phyloP scores from a whole-genome alignment of 116 monocot genomes.

The Zostera marina region DNA sequence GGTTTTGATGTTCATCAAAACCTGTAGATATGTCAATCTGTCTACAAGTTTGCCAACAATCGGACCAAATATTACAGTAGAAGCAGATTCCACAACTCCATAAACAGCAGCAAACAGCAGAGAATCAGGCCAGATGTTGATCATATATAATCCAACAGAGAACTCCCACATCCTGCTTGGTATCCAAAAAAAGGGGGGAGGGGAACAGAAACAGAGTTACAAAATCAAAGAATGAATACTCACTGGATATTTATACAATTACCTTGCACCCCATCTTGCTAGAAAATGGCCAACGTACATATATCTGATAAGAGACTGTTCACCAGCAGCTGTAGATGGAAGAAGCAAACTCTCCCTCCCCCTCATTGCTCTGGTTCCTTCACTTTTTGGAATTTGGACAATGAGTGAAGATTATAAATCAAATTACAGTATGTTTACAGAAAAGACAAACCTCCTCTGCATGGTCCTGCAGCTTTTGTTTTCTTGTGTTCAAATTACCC shows the following conservation, averaged over 20 bases:
- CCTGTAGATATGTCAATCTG: constrained; percentile 47
- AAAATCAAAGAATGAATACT: no score
- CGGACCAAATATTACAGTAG: constrained; percentile 57
- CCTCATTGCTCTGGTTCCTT: no score
- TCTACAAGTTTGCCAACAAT: constrained; percentile 50
- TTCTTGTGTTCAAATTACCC: no score
- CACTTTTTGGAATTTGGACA: no score
- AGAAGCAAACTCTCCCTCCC: constrained; percentile 12
- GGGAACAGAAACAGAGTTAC: no score
- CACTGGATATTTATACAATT: constrained; percentile 2
- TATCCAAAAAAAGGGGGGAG: not conserved
- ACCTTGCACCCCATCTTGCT: constrained; percentile 88
- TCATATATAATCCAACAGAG: constrained; percentile 91
- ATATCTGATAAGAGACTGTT: constrained; percentile 27
- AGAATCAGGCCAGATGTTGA: constrained; percentile 72
- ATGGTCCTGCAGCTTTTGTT: no score
- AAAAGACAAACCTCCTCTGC: no score
- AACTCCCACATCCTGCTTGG: constrained; percentile 95
- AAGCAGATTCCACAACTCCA: constrained; percentile 75
- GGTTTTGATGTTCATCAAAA: constrained; percentile 5
- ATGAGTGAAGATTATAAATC: no score
- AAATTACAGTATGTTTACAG: no score
- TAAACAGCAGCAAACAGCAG: constrained; percentile 76
- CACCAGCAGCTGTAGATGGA: constrained; percentile 4
- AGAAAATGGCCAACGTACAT: constrained; percentile 80